phyloP scores from a whole-genome alignment of 441 rosid genomes.

The Gossypium aridum region DNA sequence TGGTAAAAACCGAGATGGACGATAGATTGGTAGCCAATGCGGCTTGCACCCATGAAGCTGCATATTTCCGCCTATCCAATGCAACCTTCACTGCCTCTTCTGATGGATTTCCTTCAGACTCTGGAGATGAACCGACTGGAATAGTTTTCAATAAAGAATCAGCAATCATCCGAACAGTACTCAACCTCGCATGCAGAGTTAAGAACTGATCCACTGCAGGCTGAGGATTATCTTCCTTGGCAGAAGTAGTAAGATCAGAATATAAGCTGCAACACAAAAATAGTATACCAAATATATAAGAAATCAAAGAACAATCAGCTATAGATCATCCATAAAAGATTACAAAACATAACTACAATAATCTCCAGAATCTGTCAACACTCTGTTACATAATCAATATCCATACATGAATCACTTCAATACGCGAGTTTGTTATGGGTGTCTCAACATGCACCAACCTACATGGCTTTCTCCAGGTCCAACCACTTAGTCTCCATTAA shows the following conservation, averaged over 20 bases:
- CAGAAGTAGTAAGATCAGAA: constrained; percentile 58
- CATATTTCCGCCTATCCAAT: constrained; percentile 56
- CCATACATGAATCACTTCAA: not conserved
- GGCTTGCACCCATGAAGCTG: constrained; percentile 85
- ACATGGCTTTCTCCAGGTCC: not conserved
- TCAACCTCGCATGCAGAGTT: constrained; percentile 60
- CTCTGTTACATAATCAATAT: not conserved
- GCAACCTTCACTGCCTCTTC: constrained; percentile 66
- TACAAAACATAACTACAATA: not conserved
- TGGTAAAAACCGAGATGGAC: constrained; percentile 59
- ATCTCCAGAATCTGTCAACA: not conserved
- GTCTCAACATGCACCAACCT: not conserved
- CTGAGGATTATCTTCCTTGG: constrained; percentile 85
- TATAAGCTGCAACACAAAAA: constrained; percentile 46
- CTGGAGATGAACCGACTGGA: constrained; percentile 37
- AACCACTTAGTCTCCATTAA: not conserved
- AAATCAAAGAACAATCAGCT: not conserved
- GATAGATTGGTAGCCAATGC: constrained; percentile 81
- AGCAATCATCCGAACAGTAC: constrained; percentile 40
- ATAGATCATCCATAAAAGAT: not conserved
- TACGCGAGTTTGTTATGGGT: not conserved
- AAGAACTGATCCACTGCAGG: constrained; percentile 85
- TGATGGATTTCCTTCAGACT: constrained; percentile 39
- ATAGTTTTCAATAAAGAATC: constrained; percentile 54
- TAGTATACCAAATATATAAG: not conserved